Evolutionary conservation across 352 stramenopile species (phyloP), one percentile per base, ranked within the genome.

Genomic region (Phytophthora europaea): DNA sequence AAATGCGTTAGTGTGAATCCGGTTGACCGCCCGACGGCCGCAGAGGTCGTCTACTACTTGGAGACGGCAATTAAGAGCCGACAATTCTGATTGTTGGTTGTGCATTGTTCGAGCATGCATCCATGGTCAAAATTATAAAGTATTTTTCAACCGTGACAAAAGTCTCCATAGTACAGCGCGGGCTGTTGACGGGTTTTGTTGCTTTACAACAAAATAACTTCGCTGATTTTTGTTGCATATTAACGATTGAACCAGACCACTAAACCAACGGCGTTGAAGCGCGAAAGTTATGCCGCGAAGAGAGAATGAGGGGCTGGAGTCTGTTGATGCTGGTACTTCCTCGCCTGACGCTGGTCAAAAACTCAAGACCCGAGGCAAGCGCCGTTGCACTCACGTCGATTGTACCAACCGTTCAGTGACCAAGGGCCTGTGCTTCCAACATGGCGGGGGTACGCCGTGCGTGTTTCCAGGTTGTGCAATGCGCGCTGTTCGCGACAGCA

Each of bases 1-100:
- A 26, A 50, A 3, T 84, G 78, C 52, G 71, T 84, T 38, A 72
- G 52, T 40, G 20, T 79, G 12, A 40, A 79, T 13, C 63, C 74
- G 0, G 34, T 55, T 2, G 57, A 60, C 15, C 55, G 75, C 4
- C 78, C 78, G 0, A 76, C 55, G 3, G 78, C 74, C 3, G 71
- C 71, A 0, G 71, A 84, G n/a, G 68, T 76, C 36, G 64, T 82
- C 4, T 81, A 78, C 38, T 59, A 57, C 43, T 69, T 82, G 38
- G 73, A 83, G 26, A 20, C 60, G 34, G 45, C 61, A 43, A 69
- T 9, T 59, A 47, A 9, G 47, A 56, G 43, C 23, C 20, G 34
- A 3, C 34, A 68, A 45, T 64, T 51, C 13, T 74, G 40, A 74
- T 40, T 45, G 36, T 22, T 20, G 0, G 18, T 8, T 51, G 43